Evolutionary conservation across 495 filamentous ascomycete genomes (phyloP), one percentile per base, ranked within the genome.

Genomic region (Aspergillus avenaceus): DNA sequence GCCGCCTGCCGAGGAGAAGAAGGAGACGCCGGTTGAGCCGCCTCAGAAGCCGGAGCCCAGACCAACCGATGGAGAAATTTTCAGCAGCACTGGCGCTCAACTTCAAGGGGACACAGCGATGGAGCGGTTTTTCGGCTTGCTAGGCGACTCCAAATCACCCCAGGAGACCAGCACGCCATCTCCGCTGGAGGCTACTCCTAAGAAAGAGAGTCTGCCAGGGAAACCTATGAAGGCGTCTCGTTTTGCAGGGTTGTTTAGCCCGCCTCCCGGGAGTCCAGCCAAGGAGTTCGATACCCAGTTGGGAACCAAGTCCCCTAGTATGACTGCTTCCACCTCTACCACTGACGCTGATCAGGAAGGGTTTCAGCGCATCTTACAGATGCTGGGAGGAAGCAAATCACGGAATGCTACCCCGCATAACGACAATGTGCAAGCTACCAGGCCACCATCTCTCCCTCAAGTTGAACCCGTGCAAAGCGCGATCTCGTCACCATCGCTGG

Each of bases 351-450:
- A 98, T 52, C 91, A 89, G 66, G 84, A 88, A 70, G 93, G 88
- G 1, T 98, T 98, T 63, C 85, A 92, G 51, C 82, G 84, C 38
- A 85, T 98, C 32, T 70, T 98, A 26, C 81, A 87, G 52, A 95
- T 97, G 78, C 81, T 98, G 29, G 81, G 74, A 47, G 76, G 77
- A 6, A 75, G 66, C 34, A 71, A 65, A 29, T 74, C 72, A 4
- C 60, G 62, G 40, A 75, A 66, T 55, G 52, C 59, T 18, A 77
- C 74, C 4, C 72, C 74, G 45, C 64, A 72, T 26, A 63, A 69
- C 21, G 60, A 60, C 34, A 56, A 51, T 24, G 26, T 44, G 13
- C 69, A 71, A 37, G 53, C 62, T 34, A 58, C 63, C 42, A 65
- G 62, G 8, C 55, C 59, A 21, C 48, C 61, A 7, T 61, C 66